phyloP scores from a whole-genome alignment of 2,329 filamentous ascomycete genomes.

The Allantophomopsis lycopodina region DNA sequence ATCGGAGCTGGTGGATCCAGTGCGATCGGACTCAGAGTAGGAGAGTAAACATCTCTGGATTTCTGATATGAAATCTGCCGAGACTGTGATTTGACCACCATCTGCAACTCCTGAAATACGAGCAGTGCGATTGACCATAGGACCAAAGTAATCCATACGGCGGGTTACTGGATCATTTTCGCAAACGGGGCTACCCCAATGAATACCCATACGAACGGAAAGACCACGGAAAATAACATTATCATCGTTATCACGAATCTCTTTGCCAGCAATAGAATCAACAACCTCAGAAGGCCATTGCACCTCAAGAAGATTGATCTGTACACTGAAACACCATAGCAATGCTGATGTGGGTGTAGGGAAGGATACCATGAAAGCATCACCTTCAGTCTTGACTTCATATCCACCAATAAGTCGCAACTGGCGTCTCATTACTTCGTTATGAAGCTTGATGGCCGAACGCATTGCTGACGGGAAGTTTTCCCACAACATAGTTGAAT shows the following conservation, averaged over 20 bases:
- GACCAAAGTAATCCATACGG: conserved; percentile 98
- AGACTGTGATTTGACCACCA: conserved; percentile 93
- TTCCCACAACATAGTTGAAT: conserved; percentile 92
- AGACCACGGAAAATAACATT: conserved; percentile 86
- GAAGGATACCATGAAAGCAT: conserved; percentile 99
- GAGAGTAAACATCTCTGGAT: conserved; percentile 83
- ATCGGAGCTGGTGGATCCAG: conserved; percentile 54
- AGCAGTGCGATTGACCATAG: conserved; percentile 96
- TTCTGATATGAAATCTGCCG: conserved; percentile 92
- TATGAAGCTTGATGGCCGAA: conserved; percentile 93
- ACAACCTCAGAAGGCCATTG: conserved; percentile 90
- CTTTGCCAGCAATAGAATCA: conserved; percentile 72
- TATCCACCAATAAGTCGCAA: conserved; percentile 89
- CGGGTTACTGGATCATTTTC: conserved; percentile 93
- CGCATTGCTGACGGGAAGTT: conserved; percentile 91
- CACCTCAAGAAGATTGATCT: conserved; percentile 75
- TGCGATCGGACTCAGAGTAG: conserved; percentile 73
- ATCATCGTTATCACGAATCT: conserved; percentile 70
- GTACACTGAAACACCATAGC: conserved; percentile 92
- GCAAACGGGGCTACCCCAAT: conserved; percentile 89
- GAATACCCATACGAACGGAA: conserved; percentile 94
- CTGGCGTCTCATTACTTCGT: conserved; percentile 90
- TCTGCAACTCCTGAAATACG: conserved; percentile 91
- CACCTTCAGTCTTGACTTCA: conserved; percentile 98
- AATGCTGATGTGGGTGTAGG: conserved; percentile 88